phyloP scores from a whole-genome alignment of 2,329 filamentous ascomycete genomes.

The Alternaria alternata region DNA sequence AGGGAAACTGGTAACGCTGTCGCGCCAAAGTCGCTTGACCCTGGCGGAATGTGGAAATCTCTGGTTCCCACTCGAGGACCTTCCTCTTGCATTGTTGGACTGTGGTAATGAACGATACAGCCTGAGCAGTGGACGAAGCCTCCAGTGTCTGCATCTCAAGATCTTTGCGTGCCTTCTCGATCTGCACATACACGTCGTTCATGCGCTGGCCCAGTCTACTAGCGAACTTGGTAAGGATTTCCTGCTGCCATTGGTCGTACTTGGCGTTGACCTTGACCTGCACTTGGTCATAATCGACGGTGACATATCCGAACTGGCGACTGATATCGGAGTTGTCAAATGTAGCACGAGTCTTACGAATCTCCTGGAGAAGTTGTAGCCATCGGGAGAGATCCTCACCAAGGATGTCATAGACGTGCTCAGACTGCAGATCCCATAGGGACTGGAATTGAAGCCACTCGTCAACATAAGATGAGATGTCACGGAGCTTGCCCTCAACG shows the following conservation, averaged over 20 bases:
- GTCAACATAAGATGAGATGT: conserved; percentile 87
- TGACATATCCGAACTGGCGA: conserved; percentile 90
- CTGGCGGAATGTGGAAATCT: conserved; percentile 94
- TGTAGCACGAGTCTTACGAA: conserved; percentile 91
- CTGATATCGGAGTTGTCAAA: conserved; percentile 97
- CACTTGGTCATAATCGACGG: conserved; percentile 97
- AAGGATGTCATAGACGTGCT: conserved; percentile 91
- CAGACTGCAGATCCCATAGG: conserved; percentile 95
- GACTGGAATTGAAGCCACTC: conserved; percentile 99
- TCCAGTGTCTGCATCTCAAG: conserved; percentile 92
- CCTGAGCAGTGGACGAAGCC: conserved; percentile 93
- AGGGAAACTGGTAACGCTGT: conserved; percentile 91
- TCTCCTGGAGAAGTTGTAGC: conserved; percentile 96
- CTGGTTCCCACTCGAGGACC: conserved; percentile 91
- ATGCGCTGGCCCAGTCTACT: conserved; percentile 86
- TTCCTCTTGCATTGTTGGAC: conserved; percentile 96
- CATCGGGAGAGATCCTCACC: conserved; percentile 91
- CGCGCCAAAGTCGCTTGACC: conserved; percentile 91
- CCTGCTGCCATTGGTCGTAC: conserved; percentile 99
- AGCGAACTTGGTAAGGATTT: conserved; percentile 94
- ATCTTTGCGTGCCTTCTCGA: conserved; percentile 88
- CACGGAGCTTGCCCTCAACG: conserved; percentile 81
- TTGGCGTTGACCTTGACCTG: conserved; percentile 99
- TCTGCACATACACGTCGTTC: conserved; percentile 89
- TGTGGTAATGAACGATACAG: conserved; percentile 97